Percentiles rank a stretch among this genome's conserved stretches.
Conservation (phyloP, 495 filamentous ascomycete genomes). For the Penicillium robsamsonii region DNA sequence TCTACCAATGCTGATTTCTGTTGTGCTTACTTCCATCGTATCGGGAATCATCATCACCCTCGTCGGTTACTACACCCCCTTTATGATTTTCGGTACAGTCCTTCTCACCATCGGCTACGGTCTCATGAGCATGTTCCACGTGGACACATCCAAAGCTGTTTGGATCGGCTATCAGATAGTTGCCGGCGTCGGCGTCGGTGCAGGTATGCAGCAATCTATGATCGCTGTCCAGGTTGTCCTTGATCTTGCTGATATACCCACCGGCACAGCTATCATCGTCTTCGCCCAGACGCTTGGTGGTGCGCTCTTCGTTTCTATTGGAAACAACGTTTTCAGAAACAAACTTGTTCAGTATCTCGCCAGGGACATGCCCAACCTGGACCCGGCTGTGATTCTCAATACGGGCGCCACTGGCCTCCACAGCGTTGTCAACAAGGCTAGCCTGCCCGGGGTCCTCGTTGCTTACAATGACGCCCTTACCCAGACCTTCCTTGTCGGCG, state of each 20-base stretch:
- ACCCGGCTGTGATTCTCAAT: constrained; percentile 47
- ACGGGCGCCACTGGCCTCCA: constrained; percentile 44
- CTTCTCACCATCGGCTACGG: constrained; percentile 61
- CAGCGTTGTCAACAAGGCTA: constrained; percentile 3
- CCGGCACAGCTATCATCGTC: constrained; percentile 54
- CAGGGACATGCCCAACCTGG: constrained; percentile 41
- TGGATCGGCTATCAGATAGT: constrained; percentile 64
- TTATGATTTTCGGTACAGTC: constrained; percentile 54
- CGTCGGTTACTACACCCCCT: constrained; percentile 69
- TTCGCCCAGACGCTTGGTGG: constrained; percentile 70
- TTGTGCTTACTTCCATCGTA: constrained; percentile 31
- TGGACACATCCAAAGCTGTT: constrained; percentile 38
- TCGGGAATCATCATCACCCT: constrained; percentile 53
- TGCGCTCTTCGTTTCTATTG: constrained; percentile 63
- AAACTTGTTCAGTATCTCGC: constrained; percentile 49
- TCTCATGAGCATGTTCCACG: constrained; percentile 57
- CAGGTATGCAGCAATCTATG: constrained; percentile 45
- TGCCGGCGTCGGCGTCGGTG: constrained; percentile 52
- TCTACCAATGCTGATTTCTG: constrained; percentile 37
- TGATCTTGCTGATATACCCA: constrained; percentile 19
- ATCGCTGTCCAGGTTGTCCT: constrained; percentile 33
- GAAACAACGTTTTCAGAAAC: constrained; percentile 62
- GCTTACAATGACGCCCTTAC: constrained; percentile 17
- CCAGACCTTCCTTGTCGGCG: constrained; percentile 28
- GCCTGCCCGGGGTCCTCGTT: background rate